These are phyloP conservation scores for Vitis cinerea DNA, from an alignment of 164 flowering plant genomes.

Conservation along the genomic window DNA sequence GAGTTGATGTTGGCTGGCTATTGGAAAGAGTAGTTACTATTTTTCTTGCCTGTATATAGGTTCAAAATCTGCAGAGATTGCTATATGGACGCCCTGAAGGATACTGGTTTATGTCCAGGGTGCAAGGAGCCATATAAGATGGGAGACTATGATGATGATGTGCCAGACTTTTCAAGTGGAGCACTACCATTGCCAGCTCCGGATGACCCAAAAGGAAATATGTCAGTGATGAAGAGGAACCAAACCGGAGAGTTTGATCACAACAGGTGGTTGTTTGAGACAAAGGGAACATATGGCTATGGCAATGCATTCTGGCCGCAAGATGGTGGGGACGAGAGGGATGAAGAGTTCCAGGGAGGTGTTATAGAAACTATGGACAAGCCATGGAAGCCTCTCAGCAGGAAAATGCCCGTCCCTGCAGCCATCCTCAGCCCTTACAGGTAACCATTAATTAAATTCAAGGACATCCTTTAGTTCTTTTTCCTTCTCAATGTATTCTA, in stretches of 20 bases:
- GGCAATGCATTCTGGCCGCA: constrained; percentile 75
- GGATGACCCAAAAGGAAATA: constrained; percentile 15
- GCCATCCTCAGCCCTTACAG: constrained; percentile 82
- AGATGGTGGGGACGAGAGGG: constrained; percentile 46
- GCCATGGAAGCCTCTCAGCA: constrained; percentile 83
- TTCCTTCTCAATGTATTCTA: too few relatives aligned
- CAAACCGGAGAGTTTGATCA: constrained; percentile 78
- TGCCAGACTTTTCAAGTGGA: constrained; percentile 33
- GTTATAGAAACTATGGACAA: constrained; percentile 53
- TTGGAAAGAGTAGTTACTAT: too few relatives aligned
- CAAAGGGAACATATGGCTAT: constrained; percentile 72
- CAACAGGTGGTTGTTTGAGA: constrained; percentile 77
- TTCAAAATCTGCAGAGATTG: constrained; percentile 78
- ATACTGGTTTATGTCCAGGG: constrained; percentile 64
- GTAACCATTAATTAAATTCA: constrained; percentile 18
- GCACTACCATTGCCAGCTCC: constrained; percentile 50
- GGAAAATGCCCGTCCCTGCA: constrained; percentile 52
- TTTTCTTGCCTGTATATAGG: constrained; percentile 18
- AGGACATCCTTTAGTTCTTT: too few relatives aligned
- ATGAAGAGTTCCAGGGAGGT: constrained; percentile 29
- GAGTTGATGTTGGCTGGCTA: too few relatives aligned
- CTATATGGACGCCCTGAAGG: constrained; percentile 61
- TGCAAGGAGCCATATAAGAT: constrained; percentile 63
- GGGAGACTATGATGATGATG: constrained; percentile 51
- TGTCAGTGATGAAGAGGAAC: constrained; percentile 67